Conservation (phyloP, 202 grass and related monocot genomes). For the Eragrostis tef region DNA sequence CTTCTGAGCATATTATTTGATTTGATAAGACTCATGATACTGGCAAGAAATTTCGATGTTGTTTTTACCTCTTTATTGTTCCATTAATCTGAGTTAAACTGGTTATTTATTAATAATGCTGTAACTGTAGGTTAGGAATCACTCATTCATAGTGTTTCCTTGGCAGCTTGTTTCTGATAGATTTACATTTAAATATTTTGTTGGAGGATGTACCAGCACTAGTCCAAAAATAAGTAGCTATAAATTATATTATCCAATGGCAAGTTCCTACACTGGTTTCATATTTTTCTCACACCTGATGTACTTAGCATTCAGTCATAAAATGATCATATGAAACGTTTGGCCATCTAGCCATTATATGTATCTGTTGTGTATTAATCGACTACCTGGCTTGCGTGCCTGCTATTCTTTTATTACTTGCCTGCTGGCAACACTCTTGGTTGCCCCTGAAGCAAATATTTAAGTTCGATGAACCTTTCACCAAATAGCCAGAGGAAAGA, state of each 20-base stretch:
- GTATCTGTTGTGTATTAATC: not conserved
- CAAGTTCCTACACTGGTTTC: not conserved
- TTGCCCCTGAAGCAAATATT: constrained; percentile 1
- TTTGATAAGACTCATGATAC: constrained; percentile 23
- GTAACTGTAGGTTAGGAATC: constrained; percentile 17
- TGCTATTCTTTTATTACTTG: not conserved
- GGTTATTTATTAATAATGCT: constrained; percentile 31
- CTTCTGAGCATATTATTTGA: constrained; percentile 27
- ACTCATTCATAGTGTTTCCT: constrained; percentile 32
- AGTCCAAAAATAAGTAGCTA: too few relatives aligned
- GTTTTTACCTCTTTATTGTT: not conserved
- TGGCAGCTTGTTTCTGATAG: not conserved
- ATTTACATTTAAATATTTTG: not conserved
- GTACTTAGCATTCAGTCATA: constrained; percentile 18
- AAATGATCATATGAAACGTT: constrained; percentile 4
- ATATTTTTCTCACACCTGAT: not conserved
- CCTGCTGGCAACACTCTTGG: not conserved
- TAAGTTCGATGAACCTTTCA: constrained; percentile 11
- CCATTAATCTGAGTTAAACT: constrained; percentile 24
- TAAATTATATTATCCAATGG: not conserved
- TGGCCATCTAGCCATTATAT: not conserved
- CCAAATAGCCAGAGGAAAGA: constrained; percentile 5
- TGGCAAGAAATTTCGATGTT: not conserved
- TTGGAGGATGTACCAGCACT: not conserved
- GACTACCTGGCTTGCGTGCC: not conserved